These are phyloP conservation scores for Exophiala viscosa DNA, from an alignment of 2,329 filamentous ascomycete genomes.

Conservation along the genomic window DNA sequence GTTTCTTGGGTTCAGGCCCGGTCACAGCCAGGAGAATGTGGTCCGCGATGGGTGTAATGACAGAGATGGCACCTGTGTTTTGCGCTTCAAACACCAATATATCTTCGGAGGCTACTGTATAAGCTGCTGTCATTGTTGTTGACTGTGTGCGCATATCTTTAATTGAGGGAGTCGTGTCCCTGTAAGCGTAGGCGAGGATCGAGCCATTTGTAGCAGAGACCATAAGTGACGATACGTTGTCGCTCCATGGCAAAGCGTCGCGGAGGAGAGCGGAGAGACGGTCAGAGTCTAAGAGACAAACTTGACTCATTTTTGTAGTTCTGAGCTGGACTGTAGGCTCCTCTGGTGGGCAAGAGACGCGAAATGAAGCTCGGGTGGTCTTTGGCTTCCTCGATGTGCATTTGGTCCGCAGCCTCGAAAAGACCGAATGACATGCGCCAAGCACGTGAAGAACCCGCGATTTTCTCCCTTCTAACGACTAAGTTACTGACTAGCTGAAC, in stretches of 20 bases:
- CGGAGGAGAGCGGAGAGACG: conserved; percentile 25
- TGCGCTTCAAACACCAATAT: conserved; percentile 29
- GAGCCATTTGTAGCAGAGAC: conserved; percentile 28
- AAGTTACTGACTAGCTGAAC: too few species aligned
- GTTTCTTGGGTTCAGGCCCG: conserved; percentile 20
- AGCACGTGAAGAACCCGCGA: neutral
- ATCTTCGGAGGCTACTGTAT: conserved; percentile 27
- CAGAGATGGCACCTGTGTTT: conserved; percentile 24
- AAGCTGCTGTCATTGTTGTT: conserved; percentile 29
- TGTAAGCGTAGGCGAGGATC: conserved; percentile 28
- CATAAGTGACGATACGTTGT: conserved; percentile 27
- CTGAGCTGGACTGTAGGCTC: conserved; percentile 44
- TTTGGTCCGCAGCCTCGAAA: neutral
- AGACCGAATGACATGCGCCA: neutral
- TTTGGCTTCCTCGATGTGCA: neutral
- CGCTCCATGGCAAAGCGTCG: conserved; percentile 27
- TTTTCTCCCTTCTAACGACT: too few species aligned
- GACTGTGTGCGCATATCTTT: conserved; percentile 28
- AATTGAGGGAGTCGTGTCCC: conserved; percentile 23
- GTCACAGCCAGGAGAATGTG: conserved; percentile 28
- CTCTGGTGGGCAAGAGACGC: neutral
- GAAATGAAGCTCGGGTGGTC: neutral
- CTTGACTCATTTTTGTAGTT: conserved; percentile 34
- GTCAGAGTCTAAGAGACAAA: conserved; percentile 26
- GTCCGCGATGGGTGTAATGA: conserved; percentile 27